Conservation (phyloP, 805 yeast species). For the Candida suzukii region DNA sequence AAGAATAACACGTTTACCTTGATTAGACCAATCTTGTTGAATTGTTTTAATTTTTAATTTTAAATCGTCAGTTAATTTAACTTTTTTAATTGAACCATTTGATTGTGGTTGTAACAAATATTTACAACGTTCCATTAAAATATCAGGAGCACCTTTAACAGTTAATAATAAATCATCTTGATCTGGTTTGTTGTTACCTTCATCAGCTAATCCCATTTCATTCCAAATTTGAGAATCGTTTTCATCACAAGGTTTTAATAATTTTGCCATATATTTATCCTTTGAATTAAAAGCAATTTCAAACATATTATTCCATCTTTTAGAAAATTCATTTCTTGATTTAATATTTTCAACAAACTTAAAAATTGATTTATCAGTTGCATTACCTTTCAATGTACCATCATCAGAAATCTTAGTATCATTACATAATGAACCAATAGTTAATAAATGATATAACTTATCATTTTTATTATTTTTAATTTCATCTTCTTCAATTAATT, state of each 20-base stretch:
- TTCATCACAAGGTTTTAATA: conserved; percentile 25
- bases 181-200: background rate
- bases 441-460: conserved; percentile 31
- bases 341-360: conserved; percentile 25
- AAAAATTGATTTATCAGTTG: conserved; percentile 39
- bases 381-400: conserved; percentile 33
- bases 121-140: conserved; percentile 27
- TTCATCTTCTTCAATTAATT: conserved; percentile 16
- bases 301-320: conserved; percentile 18
- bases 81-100: conserved; percentile 10
- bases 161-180: background rate
- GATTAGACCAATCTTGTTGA: conserved; percentile 29
- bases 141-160: conserved; percentile 39
- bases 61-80: conserved; percentile 8
- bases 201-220: background rate
- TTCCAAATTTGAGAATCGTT: background rate
- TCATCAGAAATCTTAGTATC: conserved; percentile 4
- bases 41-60: conserved; percentile 16
- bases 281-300: conserved; percentile 39
- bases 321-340: conserved; percentile 3
- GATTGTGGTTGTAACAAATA: background rate
- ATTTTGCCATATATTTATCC: conserved; percentile 33
- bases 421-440: conserved; percentile 10
- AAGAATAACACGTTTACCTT: conserved; percentile 31
- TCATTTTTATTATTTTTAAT: conserved; percentile 6